A percentile compares a stretch with the other conserved stretches of the same genome.
Conservation (phyloP, 495 filamentous ascomycete species). For the Podospora comata region DNA sequence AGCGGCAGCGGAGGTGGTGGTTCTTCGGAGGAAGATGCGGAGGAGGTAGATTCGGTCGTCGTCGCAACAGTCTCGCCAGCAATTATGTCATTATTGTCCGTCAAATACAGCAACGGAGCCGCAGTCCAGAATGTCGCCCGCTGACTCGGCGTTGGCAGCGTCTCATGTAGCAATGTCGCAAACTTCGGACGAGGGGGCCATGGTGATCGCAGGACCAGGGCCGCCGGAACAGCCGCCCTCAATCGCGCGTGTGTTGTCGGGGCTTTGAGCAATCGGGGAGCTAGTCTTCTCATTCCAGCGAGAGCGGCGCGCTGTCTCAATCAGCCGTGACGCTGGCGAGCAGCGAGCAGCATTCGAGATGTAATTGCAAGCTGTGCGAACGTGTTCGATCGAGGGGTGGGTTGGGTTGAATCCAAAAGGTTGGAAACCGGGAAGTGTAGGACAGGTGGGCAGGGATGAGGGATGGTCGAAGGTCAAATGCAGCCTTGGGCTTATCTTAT, state of each 20-base stretch:
- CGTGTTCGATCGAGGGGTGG: neutral
- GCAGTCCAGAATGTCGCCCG: neutral
- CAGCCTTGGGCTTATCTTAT: conserved; percentile 8
- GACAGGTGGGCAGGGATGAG: conserved; percentile 1
- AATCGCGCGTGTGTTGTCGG: conserved; percentile 22
- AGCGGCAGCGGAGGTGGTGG: conserved; percentile 1
- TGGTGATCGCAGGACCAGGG: neutral
- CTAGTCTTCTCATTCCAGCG: conserved; percentile 41
- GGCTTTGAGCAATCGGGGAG: conserved; percentile 22
- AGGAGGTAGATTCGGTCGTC: neutral
- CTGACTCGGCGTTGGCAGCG: neutral
- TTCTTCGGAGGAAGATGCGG: neutral
- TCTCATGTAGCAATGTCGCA: neutral
- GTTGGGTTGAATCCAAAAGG: neutral
- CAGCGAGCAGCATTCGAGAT: conserved; percentile 33
- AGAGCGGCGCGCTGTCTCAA: conserved; percentile 23
- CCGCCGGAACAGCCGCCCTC: conserved; percentile 9
- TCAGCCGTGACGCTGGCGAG: conserved; percentile 27
- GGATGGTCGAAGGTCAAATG: conserved; percentile 4
- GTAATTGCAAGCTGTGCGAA: conserved; percentile 12
- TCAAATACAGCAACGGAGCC: neutral
- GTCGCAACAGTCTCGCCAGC: neutral
- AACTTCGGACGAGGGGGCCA: conserved; percentile 2
- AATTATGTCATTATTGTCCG: neutral
- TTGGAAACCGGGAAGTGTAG: neutral